Evolutionary conservation across 164 flowering plant species (phyloP), one percentile per base, ranked within the genome.

Genomic region (Vitis riparia): DNA sequence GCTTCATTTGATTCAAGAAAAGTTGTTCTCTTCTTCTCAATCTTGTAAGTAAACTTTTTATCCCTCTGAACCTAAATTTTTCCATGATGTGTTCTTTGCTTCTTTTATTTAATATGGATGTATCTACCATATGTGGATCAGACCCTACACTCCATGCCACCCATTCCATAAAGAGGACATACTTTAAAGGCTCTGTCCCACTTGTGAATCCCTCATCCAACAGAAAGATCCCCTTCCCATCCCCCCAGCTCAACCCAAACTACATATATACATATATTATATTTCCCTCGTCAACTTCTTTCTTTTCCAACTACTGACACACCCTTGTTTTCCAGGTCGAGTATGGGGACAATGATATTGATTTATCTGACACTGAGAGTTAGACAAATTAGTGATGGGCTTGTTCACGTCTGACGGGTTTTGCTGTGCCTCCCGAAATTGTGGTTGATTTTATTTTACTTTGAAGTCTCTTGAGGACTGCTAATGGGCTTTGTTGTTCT

Each of bases 341-440:
- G 84, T 66, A 65, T 91, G 78, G 97, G 97, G 71, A 91, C 97
- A 8, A 68, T 89, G 75, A 66, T 88, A 19, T 69, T 91, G 68
- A 91, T 91, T 63, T 89, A 83, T 76, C 70, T 91, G 78, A 89
- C 94, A 5, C 76, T 91, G 67, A 77, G 90, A 78, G 91, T 87
- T 13, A 81, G 83, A 76, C 90, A 80, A 77, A 72, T 72, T 11
- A 75, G 73, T 29, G 90, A 84, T 51, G 87, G 75, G 8, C 78
- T 66, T 44, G 73, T 70, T 63, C 84, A 60, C 59, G 65, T 51
- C 14, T 76, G 67, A 67, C 64, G 30, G 19, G 37, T 9, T 15
- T 23, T 23, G 27, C 27, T 23, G 27, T 23, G 27, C 27, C 27
- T 23, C 27, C 27, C 27, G 27, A 23, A 23, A 23, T 23, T 23